A percentile compares a stretch with the other conserved stretches of the same genome.
phyloP scores from a whole-genome alignment of 2,329 filamentous ascomycete species.

The Fusarium sp. region DNA sequence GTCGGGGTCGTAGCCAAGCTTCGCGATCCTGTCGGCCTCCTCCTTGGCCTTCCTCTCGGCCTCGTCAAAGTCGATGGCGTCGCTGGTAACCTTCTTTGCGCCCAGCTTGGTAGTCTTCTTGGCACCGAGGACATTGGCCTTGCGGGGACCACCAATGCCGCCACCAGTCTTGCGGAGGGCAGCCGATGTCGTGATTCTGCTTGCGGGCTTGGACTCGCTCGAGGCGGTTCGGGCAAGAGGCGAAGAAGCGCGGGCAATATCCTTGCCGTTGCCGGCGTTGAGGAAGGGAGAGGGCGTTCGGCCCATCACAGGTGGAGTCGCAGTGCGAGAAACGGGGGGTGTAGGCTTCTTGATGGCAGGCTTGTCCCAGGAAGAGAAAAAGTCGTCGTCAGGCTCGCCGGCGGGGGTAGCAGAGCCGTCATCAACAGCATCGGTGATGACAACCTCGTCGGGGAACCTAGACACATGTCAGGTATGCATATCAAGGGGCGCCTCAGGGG shows the following conservation, averaged over 20 bases:
- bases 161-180: conserved; percentile 82
- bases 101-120: conserved; percentile 89
- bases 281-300: conserved; percentile 93
- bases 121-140: conserved; percentile 85
- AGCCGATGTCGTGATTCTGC: conserved; percentile 80
- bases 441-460: conserved; percentile 87
- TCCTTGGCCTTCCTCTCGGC: conserved; percentile 97
- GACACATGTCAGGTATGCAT: conserved; percentile 40
- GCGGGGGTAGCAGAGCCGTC: conserved; percentile 82
- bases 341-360: conserved; percentile 96
- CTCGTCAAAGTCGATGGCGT: conserved; percentile 94
- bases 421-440: conserved; percentile 80
- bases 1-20: conserved; percentile 94
- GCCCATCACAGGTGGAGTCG: conserved; percentile 83
- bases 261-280: conserved; percentile 79
- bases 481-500: background rate
- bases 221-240: conserved; percentile 75
- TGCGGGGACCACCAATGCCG: conserved; percentile 75
- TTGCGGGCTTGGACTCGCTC: conserved; percentile 70
- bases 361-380: conserved; percentile 99
- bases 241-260: conserved; percentile 81
- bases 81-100: conserved; percentile 87
- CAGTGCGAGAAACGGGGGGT: conserved; percentile 90
- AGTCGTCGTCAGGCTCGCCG: conserved; percentile 90
- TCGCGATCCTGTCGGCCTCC: conserved; percentile 94